Conservation (phyloP, 495 filamentous ascomycete genomes). For the Physcia stellaris region DNA sequence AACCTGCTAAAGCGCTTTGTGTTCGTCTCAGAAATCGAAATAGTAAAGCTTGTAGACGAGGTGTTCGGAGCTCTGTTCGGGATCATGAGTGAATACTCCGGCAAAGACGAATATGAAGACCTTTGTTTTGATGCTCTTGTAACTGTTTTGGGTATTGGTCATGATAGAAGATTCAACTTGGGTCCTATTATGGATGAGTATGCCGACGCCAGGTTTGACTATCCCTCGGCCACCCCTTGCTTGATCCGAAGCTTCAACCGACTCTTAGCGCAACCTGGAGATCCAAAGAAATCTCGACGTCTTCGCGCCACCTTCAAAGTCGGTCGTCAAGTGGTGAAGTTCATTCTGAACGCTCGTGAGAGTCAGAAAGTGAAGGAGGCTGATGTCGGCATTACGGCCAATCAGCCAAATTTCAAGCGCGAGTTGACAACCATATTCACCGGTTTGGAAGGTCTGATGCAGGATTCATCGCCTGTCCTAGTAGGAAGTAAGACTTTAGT, state of each 20-base stretch:
- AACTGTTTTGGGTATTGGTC: conserved; percentile 79
- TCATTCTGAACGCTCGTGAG: conserved; percentile 80
- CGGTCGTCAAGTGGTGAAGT: conserved; percentile 79
- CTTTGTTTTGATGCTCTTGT: conserved; percentile 83
- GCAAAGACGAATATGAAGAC: conserved; percentile 84
- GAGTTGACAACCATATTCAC: conserved; percentile 82
- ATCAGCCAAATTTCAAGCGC: conserved; percentile 62
- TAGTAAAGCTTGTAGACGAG: conserved; percentile 81
- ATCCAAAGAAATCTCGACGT: conserved; percentile 66
- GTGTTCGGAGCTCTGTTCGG: conserved; percentile 89
- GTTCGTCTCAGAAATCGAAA: conserved; percentile 94
- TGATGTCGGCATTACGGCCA: conserved; percentile 73
- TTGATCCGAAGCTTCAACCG: conserved; percentile 76
- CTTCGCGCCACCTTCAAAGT: conserved; percentile 92
- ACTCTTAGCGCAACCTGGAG: conserved; percentile 62
- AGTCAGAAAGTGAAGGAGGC: conserved; percentile 83
- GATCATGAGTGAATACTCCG: conserved; percentile 75
- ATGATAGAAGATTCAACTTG: conserved; percentile 87
- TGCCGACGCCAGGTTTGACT: conserved; percentile 79
- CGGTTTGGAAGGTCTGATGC: conserved; percentile 77
- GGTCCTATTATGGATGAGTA: conserved; percentile 83
- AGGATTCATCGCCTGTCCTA: conserved; percentile 65
- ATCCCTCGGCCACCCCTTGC: conserved; percentile 86
- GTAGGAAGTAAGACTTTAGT: conserved; percentile 91
- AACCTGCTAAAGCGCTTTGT: conserved; percentile 65